A percentile compares a stretch with the other conserved stretches of the same genome.
These are phyloP conservation scores for Claviceps sorghi DNA, from an alignment of 2,329 filamentous ascomycete species.

Conservation along the genomic window DNA sequence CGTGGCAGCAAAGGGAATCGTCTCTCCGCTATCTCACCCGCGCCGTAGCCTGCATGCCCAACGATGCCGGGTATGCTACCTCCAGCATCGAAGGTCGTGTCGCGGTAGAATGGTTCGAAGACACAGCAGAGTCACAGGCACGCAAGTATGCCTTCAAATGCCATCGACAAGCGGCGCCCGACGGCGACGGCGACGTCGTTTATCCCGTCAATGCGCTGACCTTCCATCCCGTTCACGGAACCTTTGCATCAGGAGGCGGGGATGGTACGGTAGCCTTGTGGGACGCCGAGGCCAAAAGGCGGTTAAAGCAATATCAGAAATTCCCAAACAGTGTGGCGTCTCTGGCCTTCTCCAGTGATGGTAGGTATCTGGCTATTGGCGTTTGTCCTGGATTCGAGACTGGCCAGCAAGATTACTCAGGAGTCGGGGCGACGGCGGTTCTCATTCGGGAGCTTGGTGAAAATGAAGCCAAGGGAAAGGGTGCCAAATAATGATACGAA, in stretches of 20 bases:
- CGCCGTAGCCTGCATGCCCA: conserved; percentile 89
- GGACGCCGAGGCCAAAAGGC: conserved; percentile 81
- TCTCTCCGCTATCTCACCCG: conserved; percentile 93
- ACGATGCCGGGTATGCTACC: conserved; percentile 84
- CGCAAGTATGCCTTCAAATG: conserved; percentile 99
- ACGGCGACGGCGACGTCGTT: conserved; percentile 59
- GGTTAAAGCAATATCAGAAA: conserved; percentile 79
- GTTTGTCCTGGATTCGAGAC: conserved; percentile 81
- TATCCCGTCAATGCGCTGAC: conserved; percentile 83
- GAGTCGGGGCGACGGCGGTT: conserved; percentile 60
- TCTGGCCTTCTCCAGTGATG: conserved; percentile 62
- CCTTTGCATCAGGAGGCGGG: conserved; percentile 78
- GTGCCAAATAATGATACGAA: conserved; percentile 39
- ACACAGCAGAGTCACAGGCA: conserved; percentile 69
- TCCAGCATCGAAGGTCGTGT: conserved; percentile 90
- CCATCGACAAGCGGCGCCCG: conserved; percentile 60
- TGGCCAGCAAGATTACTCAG: conserved; percentile 63
- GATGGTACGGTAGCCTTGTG: conserved; percentile 86
- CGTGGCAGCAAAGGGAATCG: conserved; percentile 88
- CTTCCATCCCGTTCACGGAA: conserved; percentile 71
- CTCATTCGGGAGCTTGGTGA: conserved; percentile 74
- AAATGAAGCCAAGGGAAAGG: conserved; percentile 77
- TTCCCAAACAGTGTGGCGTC: conserved; percentile 66
- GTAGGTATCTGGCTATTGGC: conserved; percentile 63
- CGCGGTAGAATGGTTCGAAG: conserved; percentile 96